Evolutionary conservation across 176 grass and related monocot genomes (phyloP).

Genomic region (Aegilops sharonensis): DNA sequence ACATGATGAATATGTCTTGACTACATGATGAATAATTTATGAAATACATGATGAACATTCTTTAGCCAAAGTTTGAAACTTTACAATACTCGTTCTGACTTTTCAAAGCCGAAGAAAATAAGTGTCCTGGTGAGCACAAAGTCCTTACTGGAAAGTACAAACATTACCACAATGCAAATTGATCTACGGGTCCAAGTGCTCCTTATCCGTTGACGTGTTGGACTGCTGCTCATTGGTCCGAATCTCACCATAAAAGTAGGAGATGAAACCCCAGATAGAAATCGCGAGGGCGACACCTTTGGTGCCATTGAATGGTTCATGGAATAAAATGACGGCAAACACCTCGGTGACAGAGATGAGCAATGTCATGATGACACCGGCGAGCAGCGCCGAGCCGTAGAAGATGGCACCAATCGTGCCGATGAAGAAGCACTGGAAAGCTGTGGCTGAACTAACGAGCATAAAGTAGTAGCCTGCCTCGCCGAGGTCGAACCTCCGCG

Average conservation of each 20-base stretch:
- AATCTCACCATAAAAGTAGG: constrained; percentile 84
- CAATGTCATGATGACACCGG: constrained; percentile 59
- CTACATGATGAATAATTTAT: background rate
- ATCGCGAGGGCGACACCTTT: constrained; percentile 74
- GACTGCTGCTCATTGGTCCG: constrained; percentile 14
- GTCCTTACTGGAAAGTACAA: background rate
- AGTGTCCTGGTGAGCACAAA: background rate
- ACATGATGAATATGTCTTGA: background rate
- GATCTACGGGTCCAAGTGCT: constrained; percentile 32
- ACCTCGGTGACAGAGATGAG: constrained; percentile 69
- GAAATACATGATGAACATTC: background rate
- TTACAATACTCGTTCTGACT: background rate
- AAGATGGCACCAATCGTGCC: constrained; percentile 71
- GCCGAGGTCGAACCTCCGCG: constrained; percentile 53
- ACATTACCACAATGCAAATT: background rate
- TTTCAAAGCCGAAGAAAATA: background rate
- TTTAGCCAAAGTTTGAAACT: background rate
- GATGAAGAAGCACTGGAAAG: constrained; percentile 70
- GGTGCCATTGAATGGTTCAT: constrained; percentile 57
- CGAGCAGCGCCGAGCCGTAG: constrained; percentile 67
- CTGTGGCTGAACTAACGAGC: constrained; percentile 25
- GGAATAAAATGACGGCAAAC: constrained; percentile 62
- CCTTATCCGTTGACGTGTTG: background rate
- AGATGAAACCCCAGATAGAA: constrained; percentile 71
- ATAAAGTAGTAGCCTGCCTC: constrained; percentile 61